Conservation (phyloP, 805 yeast species). For the Saccharomycopsis schoenii region DNA sequence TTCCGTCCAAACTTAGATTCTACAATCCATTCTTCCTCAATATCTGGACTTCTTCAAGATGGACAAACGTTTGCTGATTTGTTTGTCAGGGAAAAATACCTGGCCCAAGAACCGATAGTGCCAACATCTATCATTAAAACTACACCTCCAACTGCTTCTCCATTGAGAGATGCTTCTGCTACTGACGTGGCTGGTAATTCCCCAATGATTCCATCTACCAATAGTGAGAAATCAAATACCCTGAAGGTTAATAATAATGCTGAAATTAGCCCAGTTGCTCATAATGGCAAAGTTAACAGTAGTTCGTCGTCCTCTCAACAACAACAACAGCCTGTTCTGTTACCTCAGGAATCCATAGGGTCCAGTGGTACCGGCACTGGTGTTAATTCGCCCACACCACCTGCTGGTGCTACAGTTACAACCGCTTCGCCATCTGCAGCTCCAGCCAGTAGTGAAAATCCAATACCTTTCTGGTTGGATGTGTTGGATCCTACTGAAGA, state of each 20-base stretch:
- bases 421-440: conserved; percentile 10
- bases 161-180: conserved; percentile 6
- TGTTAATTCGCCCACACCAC: background rate
- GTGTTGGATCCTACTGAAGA: conserved; percentile 90
- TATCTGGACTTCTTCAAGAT: conserved; percentile 67
- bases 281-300: background rate
- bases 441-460: conserved; percentile 24
- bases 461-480: conserved; percentile 86
- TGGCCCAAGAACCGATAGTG: conserved; percentile 15
- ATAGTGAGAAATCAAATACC: background rate
- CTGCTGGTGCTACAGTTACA: background rate
- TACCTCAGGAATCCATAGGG: background rate
- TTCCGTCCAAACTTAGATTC: conserved; percentile 82
- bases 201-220: conserved; percentile 3
- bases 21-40: conserved; percentile 84
- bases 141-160: conserved; percentile 7
- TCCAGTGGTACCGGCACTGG: background rate
- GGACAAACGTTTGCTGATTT: conserved; percentile 53
- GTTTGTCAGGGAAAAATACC: conserved; percentile 40
- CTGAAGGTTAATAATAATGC: background rate
- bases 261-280: background rate
- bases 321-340: background rate
- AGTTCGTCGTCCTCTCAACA: background rate
- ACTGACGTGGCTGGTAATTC: conserved; percentile 1
- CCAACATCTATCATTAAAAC: conserved; percentile 16